Percentiles rank a stretch among this genome's conserved stretches.
Conservation (phyloP, 306 rosid species). For the Medicago truncatula region DNA sequence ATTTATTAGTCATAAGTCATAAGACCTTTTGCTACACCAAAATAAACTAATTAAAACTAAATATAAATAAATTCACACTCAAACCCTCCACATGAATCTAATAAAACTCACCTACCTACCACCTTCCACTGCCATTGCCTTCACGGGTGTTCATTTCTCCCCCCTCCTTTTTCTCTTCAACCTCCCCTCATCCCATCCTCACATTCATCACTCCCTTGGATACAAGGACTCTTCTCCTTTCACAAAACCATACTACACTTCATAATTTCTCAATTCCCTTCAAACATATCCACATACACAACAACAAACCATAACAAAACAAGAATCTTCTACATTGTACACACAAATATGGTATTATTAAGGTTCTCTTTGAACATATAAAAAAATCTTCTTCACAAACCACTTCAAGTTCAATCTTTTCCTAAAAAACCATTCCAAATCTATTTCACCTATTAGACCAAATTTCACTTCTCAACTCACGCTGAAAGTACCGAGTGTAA, state of each 20-base stretch:
- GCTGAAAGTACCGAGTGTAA: no score
- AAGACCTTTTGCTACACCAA: constrained; percentile 1
- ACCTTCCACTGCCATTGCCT: constrained; percentile 76
- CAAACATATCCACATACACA: neutral
- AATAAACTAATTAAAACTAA: constrained; percentile 25
- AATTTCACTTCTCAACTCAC: constrained; percentile 7
- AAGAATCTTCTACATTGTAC: constrained; percentile 12
- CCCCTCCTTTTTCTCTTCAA: constrained; percentile 17
- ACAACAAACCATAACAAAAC: neutral
- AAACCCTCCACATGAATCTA: constrained; percentile 58
- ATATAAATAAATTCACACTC: constrained; percentile 26
- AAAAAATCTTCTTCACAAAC: neutral
- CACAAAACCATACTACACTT: neutral
- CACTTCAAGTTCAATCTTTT: constrained; percentile 35
- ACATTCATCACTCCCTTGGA: constrained; percentile 46
- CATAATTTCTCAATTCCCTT: neutral
- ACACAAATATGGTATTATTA: neutral
- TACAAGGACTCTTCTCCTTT: constrained; percentile 51
- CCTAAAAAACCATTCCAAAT: neutral
- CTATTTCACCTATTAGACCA: constrained; percentile 36
- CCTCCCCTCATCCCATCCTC: constrained; percentile 23
- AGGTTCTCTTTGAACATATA: no score
- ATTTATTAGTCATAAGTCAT: constrained; percentile 7
- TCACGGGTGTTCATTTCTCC: constrained; percentile 74
- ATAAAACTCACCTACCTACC: constrained; percentile 48